phyloP scores from a whole-genome alignment of 192 early-diverging fungal genomes.

The Gigaspora rosea region DNA sequence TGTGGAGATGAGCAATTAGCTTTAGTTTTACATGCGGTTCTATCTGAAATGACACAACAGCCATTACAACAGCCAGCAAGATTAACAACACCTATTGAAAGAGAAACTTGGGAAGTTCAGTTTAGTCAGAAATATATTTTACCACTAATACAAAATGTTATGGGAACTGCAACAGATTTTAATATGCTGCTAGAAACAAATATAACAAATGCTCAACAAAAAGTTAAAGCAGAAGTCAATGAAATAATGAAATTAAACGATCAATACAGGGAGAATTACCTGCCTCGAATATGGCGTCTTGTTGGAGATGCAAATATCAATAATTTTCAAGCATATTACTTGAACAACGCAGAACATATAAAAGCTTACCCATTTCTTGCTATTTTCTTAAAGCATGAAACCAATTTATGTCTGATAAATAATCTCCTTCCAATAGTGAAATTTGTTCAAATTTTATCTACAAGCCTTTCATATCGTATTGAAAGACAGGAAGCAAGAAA shows the following conservation, averaged over 20 bases:
- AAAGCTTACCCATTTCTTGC: constrained; percentile 16
- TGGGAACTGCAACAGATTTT: constrained; percentile 9
- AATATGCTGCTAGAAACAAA: constrained; percentile 6
- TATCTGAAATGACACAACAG: constrained; percentile 7
- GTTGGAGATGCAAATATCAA: constrained; percentile 7
- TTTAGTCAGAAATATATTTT: constrained; percentile 13
- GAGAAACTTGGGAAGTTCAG: constrained; percentile 25
- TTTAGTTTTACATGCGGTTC: constrained; percentile 27
- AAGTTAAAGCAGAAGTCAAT: constrained; percentile 22
- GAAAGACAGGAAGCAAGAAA: constrained; percentile 18
- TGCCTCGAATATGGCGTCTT: constrained; percentile 25
- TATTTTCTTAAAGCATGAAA: constrained; percentile 19
- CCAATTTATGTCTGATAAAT: constrained; percentile 4
- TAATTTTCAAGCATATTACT: constrained; percentile 19
- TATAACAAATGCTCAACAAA: not conserved
- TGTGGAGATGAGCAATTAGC: constrained; percentile 27
- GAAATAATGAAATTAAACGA: not conserved
- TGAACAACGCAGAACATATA: not conserved
- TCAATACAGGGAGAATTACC: not conserved
- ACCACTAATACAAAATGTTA: constrained; percentile 24
- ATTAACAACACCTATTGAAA: constrained; percentile 1
- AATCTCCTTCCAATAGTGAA: constrained; percentile 24
- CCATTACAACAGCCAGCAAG: not conserved
- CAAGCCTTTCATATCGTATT: constrained; percentile 27
- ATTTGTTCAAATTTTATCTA: constrained; percentile 26